A percentile compares a stretch with the other conserved stretches of the same genome.
These are phyloP conservation scores for Coniophora puteana DNA, from an alignment of 1,284 basidiomycete genomes.

Conservation along the genomic window DNA sequence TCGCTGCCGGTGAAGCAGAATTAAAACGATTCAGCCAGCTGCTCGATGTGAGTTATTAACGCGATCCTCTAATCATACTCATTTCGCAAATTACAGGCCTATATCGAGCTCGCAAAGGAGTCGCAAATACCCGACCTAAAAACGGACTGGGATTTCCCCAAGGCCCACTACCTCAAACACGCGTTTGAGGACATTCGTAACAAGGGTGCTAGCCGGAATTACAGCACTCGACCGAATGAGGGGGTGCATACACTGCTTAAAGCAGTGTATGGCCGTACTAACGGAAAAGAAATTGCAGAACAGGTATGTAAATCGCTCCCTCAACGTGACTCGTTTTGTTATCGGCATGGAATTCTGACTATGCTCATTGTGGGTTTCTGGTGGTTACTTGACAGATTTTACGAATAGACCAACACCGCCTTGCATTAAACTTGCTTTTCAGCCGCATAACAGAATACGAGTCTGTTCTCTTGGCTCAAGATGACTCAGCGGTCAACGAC, in stretches of 20 bases:
- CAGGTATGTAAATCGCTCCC: no score
- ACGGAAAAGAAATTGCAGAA: slow-evolving; percentile 28
- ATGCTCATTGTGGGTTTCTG: no score
- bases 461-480: slow-evolving; percentile 1
- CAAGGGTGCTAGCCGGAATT: slow-evolving; percentile 30
- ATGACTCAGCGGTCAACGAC: slow-evolving; percentile 2
- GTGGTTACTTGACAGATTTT: slow-evolving; percentile 8
- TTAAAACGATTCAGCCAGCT: slow-evolving; percentile 13
- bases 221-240: slow-evolving; percentile 31
- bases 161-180: slow-evolving; percentile 28
- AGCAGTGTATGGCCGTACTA: slow-evolving; percentile 23
- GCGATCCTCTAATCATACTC: no score
- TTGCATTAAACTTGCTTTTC: slow-evolving; percentile 1
- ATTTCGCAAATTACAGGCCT: slow-evolving; percentile 3
- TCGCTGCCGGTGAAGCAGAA: slow-evolving; percentile 20
- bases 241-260: slow-evolving; percentile 26
- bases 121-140: background rate
- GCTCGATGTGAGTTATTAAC: slow-evolving; percentile 22
- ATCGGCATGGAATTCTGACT: no score
- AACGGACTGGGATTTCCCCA: slow-evolving; percentile 32
- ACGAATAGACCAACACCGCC: slow-evolving; percentile 16
- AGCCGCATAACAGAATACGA: background rate
- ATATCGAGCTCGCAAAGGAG: background rate
- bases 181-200: slow-evolving; percentile 27
- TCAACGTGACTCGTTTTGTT: no score